Percentiles rank a stretch among this genome's conserved stretches.
phyloP scores from a whole-genome alignment of 2,329 filamentous ascomycete species.

The Xylariaceae sp. region DNA sequence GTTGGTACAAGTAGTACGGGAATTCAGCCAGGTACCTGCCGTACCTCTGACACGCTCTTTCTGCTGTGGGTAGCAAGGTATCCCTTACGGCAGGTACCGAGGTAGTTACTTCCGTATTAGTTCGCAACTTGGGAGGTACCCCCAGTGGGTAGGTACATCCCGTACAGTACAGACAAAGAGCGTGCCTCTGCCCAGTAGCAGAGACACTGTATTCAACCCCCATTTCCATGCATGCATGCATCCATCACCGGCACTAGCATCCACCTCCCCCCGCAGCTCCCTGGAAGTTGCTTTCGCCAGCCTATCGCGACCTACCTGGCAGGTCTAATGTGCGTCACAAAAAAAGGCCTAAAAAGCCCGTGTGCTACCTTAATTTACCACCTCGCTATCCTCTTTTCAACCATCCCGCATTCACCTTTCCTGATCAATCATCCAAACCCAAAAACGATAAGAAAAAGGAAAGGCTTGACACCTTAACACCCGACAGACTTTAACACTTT shows the following conservation, averaged over 20 bases:
- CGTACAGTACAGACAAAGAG: not conserved
- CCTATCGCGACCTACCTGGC: conserved; percentile 21
- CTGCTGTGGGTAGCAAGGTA: not conserved
- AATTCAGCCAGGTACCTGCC: no score
- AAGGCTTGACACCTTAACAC: conserved; percentile 24
- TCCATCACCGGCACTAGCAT: conserved; percentile 17
- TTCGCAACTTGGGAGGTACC: not conserved
- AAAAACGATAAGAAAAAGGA: conserved; percentile 32
- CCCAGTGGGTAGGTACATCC: not conserved
- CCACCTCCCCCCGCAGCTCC: conserved; percentile 25
- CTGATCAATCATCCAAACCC: conserved; percentile 40
- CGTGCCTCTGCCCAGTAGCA: not conserved
- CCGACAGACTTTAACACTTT: conserved; percentile 33
- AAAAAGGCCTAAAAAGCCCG: conserved; percentile 32
- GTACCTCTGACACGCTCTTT: no score
- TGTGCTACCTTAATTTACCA: conserved; percentile 38
- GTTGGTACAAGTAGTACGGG: no score
- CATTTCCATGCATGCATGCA: conserved; percentile 16
- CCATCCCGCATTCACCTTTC: conserved; percentile 45
- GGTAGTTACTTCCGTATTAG: not conserved
- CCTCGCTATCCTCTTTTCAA: conserved; percentile 48
- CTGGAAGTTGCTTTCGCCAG: conserved; percentile 29
- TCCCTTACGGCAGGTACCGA: not conserved
- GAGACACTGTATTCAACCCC: not conserved
- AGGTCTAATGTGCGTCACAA: conserved; percentile 36